A percentile compares a stretch with the other conserved stretches of the same genome.
Evolutionary conservation across 768 basidiomycete genomes (phyloP).

Genomic region (Lyophyllum semitale): DNA sequence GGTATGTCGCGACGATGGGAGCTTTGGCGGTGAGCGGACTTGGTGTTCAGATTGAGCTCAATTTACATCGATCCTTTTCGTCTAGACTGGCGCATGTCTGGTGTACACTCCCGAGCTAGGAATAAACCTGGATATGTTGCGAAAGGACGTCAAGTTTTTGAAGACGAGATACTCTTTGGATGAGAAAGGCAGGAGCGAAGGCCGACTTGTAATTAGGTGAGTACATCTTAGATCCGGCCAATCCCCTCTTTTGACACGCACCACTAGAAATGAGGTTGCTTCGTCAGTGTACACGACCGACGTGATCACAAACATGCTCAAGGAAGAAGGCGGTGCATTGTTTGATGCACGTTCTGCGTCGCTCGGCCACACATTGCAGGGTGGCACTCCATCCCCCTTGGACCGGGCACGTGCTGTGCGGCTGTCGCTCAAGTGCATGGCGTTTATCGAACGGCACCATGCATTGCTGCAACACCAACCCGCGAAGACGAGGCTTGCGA

Average conservation of each 20-base stretch:
- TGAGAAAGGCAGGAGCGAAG: slow-evolving; percentile 86
- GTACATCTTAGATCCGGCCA: slow-evolving; percentile 22
- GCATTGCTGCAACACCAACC: slow-evolving; percentile 50
- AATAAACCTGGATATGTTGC: slow-evolving; percentile 79
- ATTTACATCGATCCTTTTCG: neutral
- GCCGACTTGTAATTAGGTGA: slow-evolving; percentile 89
- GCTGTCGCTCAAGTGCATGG: slow-evolving; percentile 89
- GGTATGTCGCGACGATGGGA: slow-evolving; percentile 94
- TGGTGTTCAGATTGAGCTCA: neutral
- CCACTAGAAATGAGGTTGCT: slow-evolving; percentile 75
- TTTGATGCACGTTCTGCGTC: slow-evolving; percentile 97
- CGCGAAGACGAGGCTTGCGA: slow-evolving; percentile 53
- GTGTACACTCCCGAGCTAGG: slow-evolving; percentile 95
- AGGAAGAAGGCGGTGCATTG: slow-evolving; percentile 88
- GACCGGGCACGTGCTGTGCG: slow-evolving; percentile 92
- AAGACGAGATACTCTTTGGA: slow-evolving; percentile 85
- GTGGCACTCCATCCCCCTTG: slow-evolving; percentile 91
- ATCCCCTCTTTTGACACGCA: slow-evolving; percentile 1
- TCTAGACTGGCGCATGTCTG: slow-evolving; percentile 84
- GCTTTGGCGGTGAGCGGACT: slow-evolving; percentile 80
- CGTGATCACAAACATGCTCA: slow-evolving; percentile 89
- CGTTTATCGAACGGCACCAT: slow-evolving; percentile 88
- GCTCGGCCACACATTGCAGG: slow-evolving; percentile 95
- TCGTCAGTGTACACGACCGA: slow-evolving; percentile 91
- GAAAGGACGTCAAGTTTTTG: slow-evolving; percentile 85